These are phyloP conservation scores for Boletus rubropictus DNA, from an alignment of 768 basidiomycete genomes.

Conservation along the genomic window DNA sequence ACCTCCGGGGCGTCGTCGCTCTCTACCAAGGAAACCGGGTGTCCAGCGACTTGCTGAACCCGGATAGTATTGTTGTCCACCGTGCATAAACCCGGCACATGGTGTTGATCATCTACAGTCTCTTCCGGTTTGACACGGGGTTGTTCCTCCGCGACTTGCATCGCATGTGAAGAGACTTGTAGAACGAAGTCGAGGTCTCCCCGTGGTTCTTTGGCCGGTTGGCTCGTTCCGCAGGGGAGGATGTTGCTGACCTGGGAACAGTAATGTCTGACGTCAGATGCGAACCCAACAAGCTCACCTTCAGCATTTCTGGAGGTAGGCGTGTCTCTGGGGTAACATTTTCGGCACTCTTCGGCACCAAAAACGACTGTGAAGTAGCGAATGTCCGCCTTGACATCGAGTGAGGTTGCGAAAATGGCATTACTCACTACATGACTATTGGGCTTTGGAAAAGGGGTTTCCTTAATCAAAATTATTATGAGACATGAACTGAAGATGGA, in stretches of 20 bases:
- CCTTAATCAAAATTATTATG: not conserved
- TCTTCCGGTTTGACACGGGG: slow-evolving; percentile 1
- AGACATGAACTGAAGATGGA: not conserved
- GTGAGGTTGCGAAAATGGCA: not conserved
- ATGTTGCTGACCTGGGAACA: slow-evolving; percentile 5
- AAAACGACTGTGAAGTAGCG: not conserved
- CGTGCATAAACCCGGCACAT: not conserved
- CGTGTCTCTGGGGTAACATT: not conserved
- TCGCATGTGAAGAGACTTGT: not conserved
- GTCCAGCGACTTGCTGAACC: not conserved
- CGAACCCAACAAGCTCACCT: slow-evolving; percentile 14
- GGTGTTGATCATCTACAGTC: not conserved
- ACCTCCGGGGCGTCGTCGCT: slow-evolving; percentile 10
- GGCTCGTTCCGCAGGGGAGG: not conserved
- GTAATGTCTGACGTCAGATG: not conserved
- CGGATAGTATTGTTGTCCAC: not conserved
- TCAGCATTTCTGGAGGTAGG: not conserved
- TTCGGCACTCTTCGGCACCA: not conserved
- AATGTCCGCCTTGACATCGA: not conserved
- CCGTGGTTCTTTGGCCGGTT: slow-evolving; percentile 29
- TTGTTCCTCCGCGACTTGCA: not conserved
- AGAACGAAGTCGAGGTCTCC: slow-evolving; percentile 20
- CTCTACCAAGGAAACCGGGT: slow-evolving; percentile 1
- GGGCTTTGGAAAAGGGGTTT: not conserved
- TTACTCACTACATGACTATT: slow-evolving; percentile 8